Percentiles rank a stretch among this genome's conserved stretches.
These are phyloP conservation scores for Canna indica DNA, from an alignment of 176 grass and related monocot genomes.

Conservation along the genomic window DNA sequence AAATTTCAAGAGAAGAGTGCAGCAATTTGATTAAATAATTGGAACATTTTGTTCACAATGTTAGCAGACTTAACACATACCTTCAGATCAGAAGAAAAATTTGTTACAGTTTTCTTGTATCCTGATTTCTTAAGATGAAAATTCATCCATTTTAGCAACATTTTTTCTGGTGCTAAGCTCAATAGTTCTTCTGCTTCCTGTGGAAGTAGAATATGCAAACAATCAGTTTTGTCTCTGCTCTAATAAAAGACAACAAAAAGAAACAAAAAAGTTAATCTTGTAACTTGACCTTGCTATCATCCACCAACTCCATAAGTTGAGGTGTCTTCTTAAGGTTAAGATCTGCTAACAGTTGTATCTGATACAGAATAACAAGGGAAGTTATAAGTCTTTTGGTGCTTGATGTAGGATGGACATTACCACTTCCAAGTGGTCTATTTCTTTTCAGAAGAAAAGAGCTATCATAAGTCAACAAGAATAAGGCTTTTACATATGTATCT, in stretches of 20 bases:
- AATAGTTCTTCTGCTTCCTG: conserved; percentile 93
- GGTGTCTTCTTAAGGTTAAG: conserved; percentile 97
- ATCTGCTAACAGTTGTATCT: conserved; percentile 99
- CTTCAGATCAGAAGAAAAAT: conserved; percentile 97
- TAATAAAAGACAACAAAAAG: conserved; percentile 12
- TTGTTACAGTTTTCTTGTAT: conserved; percentile 89
- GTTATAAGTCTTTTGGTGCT: neutral
- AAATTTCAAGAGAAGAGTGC: too few species aligned
- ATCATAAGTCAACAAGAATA: too few species aligned
- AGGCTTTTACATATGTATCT: neutral
- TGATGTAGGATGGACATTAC: neutral
- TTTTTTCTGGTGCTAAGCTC: conserved; percentile 83
- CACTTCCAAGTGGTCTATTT: neutral
- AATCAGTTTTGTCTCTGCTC: conserved; percentile 14
- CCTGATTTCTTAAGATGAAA: conserved; percentile 94
- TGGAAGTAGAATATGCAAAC: conserved; percentile 14
- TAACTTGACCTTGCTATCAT: conserved; percentile 60
- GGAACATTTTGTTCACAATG: too few species aligned
- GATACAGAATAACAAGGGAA: conserved; percentile 1
- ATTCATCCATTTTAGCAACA: conserved; percentile 97
- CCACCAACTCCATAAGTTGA: conserved; percentile 81
- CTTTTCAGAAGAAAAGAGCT: neutral
- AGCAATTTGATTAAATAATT: too few species aligned
- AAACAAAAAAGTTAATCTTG: neutral
- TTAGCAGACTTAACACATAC: conserved; percentile 12